Evolutionary conservation across 1,284 basidiomycete genomes (phyloP), one percentile per base, ranked within the genome.

Genomic region (Veloporphyrellus conicus): DNA sequence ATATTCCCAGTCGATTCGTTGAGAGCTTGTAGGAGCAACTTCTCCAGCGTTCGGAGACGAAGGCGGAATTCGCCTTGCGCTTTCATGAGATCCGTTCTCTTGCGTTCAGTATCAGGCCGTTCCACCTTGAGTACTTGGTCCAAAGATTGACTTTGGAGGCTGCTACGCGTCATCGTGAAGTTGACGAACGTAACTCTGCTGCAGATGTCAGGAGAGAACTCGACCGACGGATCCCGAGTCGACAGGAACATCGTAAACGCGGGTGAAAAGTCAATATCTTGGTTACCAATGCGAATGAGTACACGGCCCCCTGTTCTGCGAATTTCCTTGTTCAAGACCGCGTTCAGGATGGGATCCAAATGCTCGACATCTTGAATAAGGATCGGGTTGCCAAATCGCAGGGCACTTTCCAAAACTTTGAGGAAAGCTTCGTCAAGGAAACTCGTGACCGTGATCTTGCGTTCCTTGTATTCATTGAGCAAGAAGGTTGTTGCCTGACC

Each of bases 211-310:
- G 96, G 93, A 18, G 95, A 91, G 70, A 99, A 97, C 61, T 97
- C 93, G 54, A 97, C 89, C 0, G 93, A 95, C 1, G 97, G 94
- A 68, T 99, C 94, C 20, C 95, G 79, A 8, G 96, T 99, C 3
- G 96, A 92, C 41, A 99, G 77, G 81, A 99, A 99, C 91, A 99
- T 95, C 10, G 91, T 95, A 77, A 99, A 99, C 11, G 94, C 87
- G 3, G 97, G 96, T 1, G 95, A 98, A 68, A 98, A 99, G 69
- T 99, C 96, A 66, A 99, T 98, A 57, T 99, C 97, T 71, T 99
- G 95, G 64, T 79, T 96, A n/a, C 96, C 96, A 22, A 99, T 78
- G 40, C 96, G 90, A 60, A 99, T 98, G 40, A 99, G 82, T 11
- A 99, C 93, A 68, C 96, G 93, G 36, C 96, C 96, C 45, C 96